Conservation (phyloP, 2,329 filamentous ascomycete species). For the Botrytis paeoniae region DNA sequence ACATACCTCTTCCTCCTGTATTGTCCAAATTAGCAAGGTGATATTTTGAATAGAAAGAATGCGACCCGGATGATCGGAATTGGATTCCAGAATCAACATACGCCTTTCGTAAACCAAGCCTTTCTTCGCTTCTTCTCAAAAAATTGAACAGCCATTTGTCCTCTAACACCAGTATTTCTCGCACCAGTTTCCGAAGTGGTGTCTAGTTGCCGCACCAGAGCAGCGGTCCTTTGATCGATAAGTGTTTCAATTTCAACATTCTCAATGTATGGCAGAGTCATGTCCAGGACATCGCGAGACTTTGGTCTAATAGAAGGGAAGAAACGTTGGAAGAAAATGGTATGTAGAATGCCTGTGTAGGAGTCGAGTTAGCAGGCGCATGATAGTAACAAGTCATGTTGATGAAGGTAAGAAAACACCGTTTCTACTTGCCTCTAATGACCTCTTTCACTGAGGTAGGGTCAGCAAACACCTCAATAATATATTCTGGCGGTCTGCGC, state of each 20-base stretch:
- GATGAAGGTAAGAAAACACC: slow-evolving; percentile 13
- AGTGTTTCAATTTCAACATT: slow-evolving; percentile 89
- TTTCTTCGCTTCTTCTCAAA: slow-evolving; percentile 88
- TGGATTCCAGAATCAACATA: slow-evolving; percentile 40
- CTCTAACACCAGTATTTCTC: slow-evolving; percentile 59
- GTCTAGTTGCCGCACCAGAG: slow-evolving; percentile 75
- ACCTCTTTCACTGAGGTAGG: slow-evolving; percentile 86
- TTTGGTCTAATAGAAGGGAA: slow-evolving; percentile 82
- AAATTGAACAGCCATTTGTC: slow-evolving; percentile 84
- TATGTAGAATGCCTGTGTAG: slow-evolving; percentile 77
- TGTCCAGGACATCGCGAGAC: slow-evolving; percentile 84
- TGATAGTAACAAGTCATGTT: not conserved
- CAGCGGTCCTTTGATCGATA: slow-evolving; percentile 81
- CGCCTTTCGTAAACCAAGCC: slow-evolving; percentile 76
- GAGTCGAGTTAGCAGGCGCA: slow-evolving; percentile 7
- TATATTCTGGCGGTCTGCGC: slow-evolving; percentile 77
- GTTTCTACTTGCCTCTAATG: slow-evolving; percentile 66
- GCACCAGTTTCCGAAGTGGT: slow-evolving; percentile 48
- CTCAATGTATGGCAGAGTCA: slow-evolving; percentile 84
- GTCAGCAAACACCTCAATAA: slow-evolving; percentile 90
- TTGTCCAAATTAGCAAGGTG: slow-evolving; percentile 6
- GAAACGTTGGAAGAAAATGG: slow-evolving; percentile 98
- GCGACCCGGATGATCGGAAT: slow-evolving; percentile 15
- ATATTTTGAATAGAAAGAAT: slow-evolving; percentile 2
- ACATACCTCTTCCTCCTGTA: slow-evolving; percentile 45